Evolutionary conservation across 805 yeast genomes (phyloP), one percentile per base, ranked within the genome.

Genomic region (Ogataea nakhonphanomensis): DNA sequence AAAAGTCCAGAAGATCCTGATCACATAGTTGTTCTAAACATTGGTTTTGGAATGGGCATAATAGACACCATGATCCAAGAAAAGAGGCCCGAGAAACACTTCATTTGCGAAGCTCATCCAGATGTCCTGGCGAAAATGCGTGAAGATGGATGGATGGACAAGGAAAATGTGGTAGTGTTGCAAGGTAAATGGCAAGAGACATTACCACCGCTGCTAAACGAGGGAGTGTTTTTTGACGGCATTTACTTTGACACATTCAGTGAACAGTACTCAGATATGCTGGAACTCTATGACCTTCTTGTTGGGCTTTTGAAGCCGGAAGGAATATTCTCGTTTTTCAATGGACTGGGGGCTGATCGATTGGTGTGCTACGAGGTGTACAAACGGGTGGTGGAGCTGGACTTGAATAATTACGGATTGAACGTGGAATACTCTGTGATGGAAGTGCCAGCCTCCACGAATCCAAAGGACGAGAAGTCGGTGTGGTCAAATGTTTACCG

Each of bases 41-140:
- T 90, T 28, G 98, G 98, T 0, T 90, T 91, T 59, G 98, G 98
- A 2, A 87, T 90, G 96, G 98, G 98, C 2, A 91, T 90, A 39
- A 89, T 90, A 39, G 98, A 90, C 59, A 66, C 77, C 1, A 78
- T 81, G 73, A 84, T 90, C 44, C 84, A 84, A 55, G 62, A 62
- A 2, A 53, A 48, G 25, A 59, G 58, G 10, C 91, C 90, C 15
- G 67, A 77, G 3, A 74, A 71, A 46, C 98, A 90, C 59, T 90
- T 87, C 61, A 91, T 90, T 30, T 81, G 87, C 44, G 98, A 90
- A 61, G 96, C 97, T 0, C 98, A 90, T 57, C 96, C 97, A 2
- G 95, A 86, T 50, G 98, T 90, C 8, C 64, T 91, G 25, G 59
- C 61, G 1, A 81, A 84, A 53, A 65, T 90, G 71, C 68, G 69